phyloP scores from a whole-genome alignment of 2,329 filamentous ascomycete species.

The Pseudomassariella vexata region DNA sequence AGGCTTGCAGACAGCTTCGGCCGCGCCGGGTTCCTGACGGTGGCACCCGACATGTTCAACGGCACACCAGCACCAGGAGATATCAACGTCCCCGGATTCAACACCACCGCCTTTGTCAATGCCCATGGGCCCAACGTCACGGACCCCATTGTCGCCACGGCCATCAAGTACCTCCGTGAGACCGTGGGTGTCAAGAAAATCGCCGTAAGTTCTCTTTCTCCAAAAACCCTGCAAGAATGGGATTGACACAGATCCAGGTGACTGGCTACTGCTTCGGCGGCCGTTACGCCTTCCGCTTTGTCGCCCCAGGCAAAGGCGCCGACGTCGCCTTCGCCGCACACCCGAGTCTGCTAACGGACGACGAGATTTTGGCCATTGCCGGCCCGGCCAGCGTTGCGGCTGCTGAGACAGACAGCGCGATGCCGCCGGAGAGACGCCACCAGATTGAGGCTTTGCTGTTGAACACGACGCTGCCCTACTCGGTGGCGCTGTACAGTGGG shows the following conservation, averaged over 20 bases:
- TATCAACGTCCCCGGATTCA: slow-evolving; percentile 19
- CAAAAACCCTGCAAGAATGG: neutral
- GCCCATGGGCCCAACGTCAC: slow-evolving; percentile 32
- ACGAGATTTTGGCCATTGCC: slow-evolving; percentile 51
- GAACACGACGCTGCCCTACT: slow-evolving; percentile 50
- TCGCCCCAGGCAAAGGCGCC: slow-evolving; percentile 43
- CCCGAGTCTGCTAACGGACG: slow-evolving; percentile 53
- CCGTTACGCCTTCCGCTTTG: slow-evolving; percentile 48
- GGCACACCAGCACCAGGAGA: slow-evolving; percentile 24
- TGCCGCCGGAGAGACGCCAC: slow-evolving; percentile 48
- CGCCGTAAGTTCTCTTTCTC: slow-evolving; percentile 24
- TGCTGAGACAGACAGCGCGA: slow-evolving; percentile 56
- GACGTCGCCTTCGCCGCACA: slow-evolving; percentile 60
- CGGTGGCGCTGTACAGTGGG: slow-evolving; percentile 64
- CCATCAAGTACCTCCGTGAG: slow-evolving; percentile 38
- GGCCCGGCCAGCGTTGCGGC: slow-evolving; percentile 57
- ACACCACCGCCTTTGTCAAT: slow-evolving; percentile 21
- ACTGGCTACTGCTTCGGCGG: slow-evolving; percentile 64
- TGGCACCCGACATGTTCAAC: slow-evolving; percentile 28
- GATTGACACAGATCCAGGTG: slow-evolving; percentile 10
- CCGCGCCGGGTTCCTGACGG: slow-evolving; percentile 27
- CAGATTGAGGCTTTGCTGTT: slow-evolving; percentile 54
- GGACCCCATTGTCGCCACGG: slow-evolving; percentile 40
- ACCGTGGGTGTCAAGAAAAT: slow-evolving; percentile 46
- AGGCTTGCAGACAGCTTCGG: slow-evolving; percentile 29